These are phyloP conservation scores for Trichoderma hamatum DNA, from an alignment of 2,329 filamentous ascomycete genomes.

Conservation along the genomic window DNA sequence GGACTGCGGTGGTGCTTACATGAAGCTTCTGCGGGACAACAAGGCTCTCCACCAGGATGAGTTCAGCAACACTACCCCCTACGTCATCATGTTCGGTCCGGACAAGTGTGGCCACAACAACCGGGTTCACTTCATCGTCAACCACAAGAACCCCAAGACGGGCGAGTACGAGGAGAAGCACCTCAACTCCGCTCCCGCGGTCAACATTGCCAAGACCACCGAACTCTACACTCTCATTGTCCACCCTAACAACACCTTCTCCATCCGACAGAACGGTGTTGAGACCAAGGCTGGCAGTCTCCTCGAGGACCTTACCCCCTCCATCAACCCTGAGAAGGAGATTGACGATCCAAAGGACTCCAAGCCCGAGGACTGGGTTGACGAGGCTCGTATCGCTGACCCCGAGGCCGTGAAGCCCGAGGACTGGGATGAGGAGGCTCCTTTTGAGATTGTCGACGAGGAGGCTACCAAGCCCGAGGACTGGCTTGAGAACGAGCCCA, in stretches of 20 bases:
- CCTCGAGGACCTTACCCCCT: conserved; percentile 86
- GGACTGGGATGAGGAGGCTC: conserved; percentile 98
- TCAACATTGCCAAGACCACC: conserved; percentile 87
- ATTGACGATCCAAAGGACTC: conserved; percentile 92
- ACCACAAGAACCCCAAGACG: conserved; percentile 99
- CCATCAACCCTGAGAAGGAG: conserved; percentile 94
- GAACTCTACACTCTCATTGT: conserved; percentile 97
- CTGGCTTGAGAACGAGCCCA: conserved; percentile 90
- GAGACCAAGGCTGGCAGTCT: conserved; percentile 86
- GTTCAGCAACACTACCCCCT: conserved; percentile 96
- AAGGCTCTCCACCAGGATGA: conserved; percentile 95
- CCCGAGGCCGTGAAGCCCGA: conserved; percentile 94
- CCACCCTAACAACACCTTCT: conserved; percentile 92
- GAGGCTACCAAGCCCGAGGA: conserved; percentile 89
- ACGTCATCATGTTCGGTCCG: conserved; percentile 99
- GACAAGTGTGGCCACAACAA: conserved; percentile 99
- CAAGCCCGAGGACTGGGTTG: conserved; percentile 96
- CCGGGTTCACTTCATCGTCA: conserved; percentile 99
- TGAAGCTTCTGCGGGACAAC: conserved; percentile 98
- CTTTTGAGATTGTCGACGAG: conserved; percentile 93
- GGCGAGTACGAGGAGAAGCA: conserved; percentile 99
- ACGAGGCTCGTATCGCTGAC: conserved; percentile 87
- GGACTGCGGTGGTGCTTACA: conserved; percentile 96
- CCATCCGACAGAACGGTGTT: conserved; percentile 89
- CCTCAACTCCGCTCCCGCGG: conserved; percentile 78